Evolutionary conservation across 2,329 filamentous ascomycete species (phyloP), one percentile per base, ranked within the genome.

Genomic region (Didymella lethalis): DNA sequence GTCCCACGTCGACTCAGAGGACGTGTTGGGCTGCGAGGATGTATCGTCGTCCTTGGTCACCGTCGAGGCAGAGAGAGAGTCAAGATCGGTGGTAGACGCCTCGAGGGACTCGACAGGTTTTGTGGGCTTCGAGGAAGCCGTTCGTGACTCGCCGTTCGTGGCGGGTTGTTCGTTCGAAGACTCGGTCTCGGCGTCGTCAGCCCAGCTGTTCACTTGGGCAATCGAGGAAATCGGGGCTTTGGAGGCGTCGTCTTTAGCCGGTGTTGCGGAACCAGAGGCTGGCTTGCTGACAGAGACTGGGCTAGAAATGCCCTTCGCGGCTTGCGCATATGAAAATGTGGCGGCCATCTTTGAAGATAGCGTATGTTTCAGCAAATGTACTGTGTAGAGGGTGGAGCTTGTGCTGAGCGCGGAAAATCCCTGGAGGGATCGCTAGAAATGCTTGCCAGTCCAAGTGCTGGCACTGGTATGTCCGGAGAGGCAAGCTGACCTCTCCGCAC

Each of bases 271-370:
- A 43, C 78, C 79, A 23, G 81, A 80, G 11, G 76, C 68, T 20
- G 76, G 74, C 71, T 84, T 84, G 68, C 77, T 79, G 25, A 79
- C 70, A 49, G 76, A 73, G 28, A 80, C 72, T 45, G 78, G 74
- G 55, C 79, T 71, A 55, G 85, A 81, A 70, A 90, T 86, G 73
- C 93, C 92, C 79, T 95, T 95, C 60, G 94, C 94, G 74, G 94
- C 94, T 84, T 97, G 93, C 71, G 94, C 94, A 79, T 98, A 98
- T 60, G 94, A 97, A 77, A 97, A 97, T 32, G 86, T 83, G 41
- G 75, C 64, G 61, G 75, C 71, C 75, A 77, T 77, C 48, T 59
- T 59, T 64, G 59, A 28, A 7, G 29, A 47, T 36, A 12, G 50
- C 36, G 8, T 12, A 32, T 50, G 41, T 18, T 54, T 47, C 46